These are phyloP conservation scores for Pyrenophora teres DNA, from an alignment of 2,329 filamentous ascomycete species.

Conservation along the genomic window DNA sequence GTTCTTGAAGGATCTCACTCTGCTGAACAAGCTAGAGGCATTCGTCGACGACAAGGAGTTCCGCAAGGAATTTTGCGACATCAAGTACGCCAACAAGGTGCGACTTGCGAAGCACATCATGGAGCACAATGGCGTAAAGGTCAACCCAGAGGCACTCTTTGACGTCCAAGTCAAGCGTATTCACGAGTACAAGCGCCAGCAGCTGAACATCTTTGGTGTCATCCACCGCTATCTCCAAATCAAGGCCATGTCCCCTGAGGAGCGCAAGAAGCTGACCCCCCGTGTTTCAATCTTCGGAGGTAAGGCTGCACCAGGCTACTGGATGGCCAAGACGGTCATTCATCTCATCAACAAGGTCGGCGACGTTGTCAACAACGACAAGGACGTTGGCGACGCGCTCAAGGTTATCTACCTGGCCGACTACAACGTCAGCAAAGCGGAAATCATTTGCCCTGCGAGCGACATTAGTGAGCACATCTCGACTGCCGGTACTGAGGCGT, in stretches of 20 bases:
- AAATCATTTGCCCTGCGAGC: conserved; percentile 92
- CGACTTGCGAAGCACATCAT: conserved; percentile 91
- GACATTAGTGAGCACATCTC: conserved; percentile 99
- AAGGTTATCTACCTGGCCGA: conserved; percentile 98
- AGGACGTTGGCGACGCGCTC: conserved; percentile 87
- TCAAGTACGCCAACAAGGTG: conserved; percentile 96
- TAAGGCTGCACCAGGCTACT: conserved; percentile 97
- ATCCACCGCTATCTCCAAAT: conserved; percentile 92
- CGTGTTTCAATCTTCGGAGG: conserved; percentile 96
- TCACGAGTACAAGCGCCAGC: conserved; percentile 98
- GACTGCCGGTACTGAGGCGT: conserved; percentile 88
- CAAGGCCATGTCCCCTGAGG: conserved; percentile 81
- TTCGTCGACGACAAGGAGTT: conserved; percentile 85
- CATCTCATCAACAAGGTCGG: conserved; percentile 94
- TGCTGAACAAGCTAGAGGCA: conserved; percentile 83
- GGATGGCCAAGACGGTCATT: conserved; percentile 99
- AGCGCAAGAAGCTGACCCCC: conserved; percentile 83
- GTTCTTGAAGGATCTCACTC: conserved; percentile 88
- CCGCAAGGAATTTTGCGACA: conserved; percentile 92
- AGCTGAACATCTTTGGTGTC: conserved; percentile 98
- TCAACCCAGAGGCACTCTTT: conserved; percentile 88
- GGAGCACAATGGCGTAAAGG: conserved; percentile 73
- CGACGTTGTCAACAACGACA: conserved; percentile 86
- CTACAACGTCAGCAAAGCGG: conserved; percentile 99
- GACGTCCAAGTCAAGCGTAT: conserved; percentile 99